Conservation (phyloP, 2,329 filamentous ascomycete species). For the Colletotrichum paranaense region DNA sequence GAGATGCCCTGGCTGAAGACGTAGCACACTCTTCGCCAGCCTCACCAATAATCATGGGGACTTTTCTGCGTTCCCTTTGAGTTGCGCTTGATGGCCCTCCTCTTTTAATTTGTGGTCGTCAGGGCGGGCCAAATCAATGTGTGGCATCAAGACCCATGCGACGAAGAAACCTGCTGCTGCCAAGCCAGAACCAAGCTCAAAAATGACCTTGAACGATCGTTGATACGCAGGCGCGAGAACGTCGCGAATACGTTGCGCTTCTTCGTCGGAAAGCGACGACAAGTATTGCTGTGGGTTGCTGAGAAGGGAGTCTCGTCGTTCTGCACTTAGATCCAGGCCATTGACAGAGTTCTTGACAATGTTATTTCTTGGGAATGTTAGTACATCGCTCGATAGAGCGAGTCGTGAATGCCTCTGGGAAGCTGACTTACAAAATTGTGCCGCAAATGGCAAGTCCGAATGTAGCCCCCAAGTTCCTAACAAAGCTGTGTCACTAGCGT, state of each 20-base stretch:
- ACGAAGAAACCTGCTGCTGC: conserved; percentile 49
- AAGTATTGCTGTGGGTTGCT: conserved; percentile 49
- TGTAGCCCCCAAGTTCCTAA: conserved; percentile 52
- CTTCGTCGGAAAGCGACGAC: conserved; percentile 39
- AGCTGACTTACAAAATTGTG: conserved; percentile 47
- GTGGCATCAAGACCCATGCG: conserved; percentile 52
- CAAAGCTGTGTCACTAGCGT: conserved; percentile 44
- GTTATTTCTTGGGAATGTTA: conserved; percentile 47
- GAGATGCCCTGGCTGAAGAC: too few species aligned
- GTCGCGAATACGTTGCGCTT: conserved; percentile 44
- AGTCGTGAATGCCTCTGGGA: not conserved
- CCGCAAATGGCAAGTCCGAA: conserved; percentile 53
- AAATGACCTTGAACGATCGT: conserved; percentile 50
- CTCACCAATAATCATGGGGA: too few species aligned
- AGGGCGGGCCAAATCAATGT: conserved; percentile 49
- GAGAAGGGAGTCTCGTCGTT: conserved; percentile 40
- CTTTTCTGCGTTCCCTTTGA: not conserved
- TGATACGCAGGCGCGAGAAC: conserved; percentile 50
- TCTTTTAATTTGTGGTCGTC: conserved; percentile 51
- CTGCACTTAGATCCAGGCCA: conserved; percentile 38
- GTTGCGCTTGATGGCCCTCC: conserved; percentile 40
- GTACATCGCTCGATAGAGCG: not conserved
- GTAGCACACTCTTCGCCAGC: too few species aligned
- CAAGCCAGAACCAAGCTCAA: conserved; percentile 49
- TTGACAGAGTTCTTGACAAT: conserved; percentile 46